Evolutionary conservation across 176 grass and related monocot species (phyloP).

Genomic region (Guadua angustifolia): DNA sequence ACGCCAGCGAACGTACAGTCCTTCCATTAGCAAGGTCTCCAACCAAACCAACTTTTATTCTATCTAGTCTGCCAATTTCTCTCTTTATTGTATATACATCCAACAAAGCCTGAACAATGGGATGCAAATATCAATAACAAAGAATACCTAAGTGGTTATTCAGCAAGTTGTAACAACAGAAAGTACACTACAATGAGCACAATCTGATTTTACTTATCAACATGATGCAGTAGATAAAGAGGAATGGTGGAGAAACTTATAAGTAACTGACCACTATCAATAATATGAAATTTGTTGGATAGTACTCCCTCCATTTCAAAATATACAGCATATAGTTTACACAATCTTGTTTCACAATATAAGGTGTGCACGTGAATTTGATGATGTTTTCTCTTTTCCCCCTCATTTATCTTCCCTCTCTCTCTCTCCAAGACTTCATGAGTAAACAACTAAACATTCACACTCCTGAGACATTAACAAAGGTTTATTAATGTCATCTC

Average conservation of each 20-base stretch:
- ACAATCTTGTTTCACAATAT: background rate
- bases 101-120: conserved; percentile 70
- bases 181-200: background rate
- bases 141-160: conserved; percentile 16
- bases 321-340: background rate
- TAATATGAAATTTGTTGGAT: conserved; percentile 6
- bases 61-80: conserved; percentile 83
- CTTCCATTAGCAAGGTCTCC: conserved; percentile 92
- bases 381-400: conserved; percentile 10
- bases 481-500: background rate
- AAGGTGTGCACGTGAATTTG: background rate
- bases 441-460: background rate
- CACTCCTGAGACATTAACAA: background rate
- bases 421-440: background rate
- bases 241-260: background rate
- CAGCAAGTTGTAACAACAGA: background rate
- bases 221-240: background rate
- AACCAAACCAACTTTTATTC: conserved; percentile 87
- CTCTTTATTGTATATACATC: conserved; percentile 96
- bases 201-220: conserved; percentile 22
- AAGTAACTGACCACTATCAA: background rate
- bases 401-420: background rate
- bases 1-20: conserved; percentile 84
- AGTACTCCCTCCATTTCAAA: background rate
- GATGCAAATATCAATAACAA: conserved; percentile 34